Conservation (phyloP, 2,329 filamentous ascomycete species). For the Salinomyces thailandicus region DNA sequence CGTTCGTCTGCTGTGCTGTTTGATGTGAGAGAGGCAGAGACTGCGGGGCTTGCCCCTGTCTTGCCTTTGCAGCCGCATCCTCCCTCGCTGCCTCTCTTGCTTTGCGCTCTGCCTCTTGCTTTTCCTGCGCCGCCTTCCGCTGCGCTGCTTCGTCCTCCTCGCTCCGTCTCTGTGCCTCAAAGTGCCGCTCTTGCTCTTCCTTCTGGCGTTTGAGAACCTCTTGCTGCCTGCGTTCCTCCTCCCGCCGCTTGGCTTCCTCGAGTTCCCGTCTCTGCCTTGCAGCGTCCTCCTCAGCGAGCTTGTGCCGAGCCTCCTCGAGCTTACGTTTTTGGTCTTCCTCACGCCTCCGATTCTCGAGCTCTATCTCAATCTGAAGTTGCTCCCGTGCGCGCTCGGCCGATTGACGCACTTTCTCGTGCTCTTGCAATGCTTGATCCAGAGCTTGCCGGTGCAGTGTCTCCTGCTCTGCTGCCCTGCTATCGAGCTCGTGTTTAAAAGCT, state of each 20-base stretch:
- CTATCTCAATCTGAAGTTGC: constrained; percentile 36
- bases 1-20: not conserved
- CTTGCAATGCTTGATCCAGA: constrained; percentile 52
- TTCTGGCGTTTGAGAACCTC: constrained; percentile 13
- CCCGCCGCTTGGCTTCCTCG: constrained; percentile 17
- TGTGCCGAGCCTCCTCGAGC: constrained; percentile 32
- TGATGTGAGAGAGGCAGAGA: not conserved
- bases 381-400: constrained; percentile 45
- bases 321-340: constrained; percentile 29
- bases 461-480: constrained; percentile 51
- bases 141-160: constrained; percentile 24
- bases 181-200: constrained; percentile 14
- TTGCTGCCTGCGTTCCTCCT: constrained; percentile 12
- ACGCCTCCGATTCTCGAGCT: constrained; percentile 24
- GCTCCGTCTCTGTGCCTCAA: constrained; percentile 10
- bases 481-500: constrained; percentile 48
- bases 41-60: constrained; percentile 3
- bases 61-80: constrained; percentile 5
- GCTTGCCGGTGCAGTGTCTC: constrained; percentile 54
- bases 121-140: constrained; percentile 12
- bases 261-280: constrained; percentile 25
- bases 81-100: constrained; percentile 17
- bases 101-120: constrained; percentile 19
- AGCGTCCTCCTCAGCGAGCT: constrained; percentile 34
- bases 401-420: constrained; percentile 55